Percentiles rank a stretch among this genome's conserved stretches.
Conservation (phyloP, 2,329 filamentous ascomycete genomes). For the Talaromyces marneffei region DNA sequence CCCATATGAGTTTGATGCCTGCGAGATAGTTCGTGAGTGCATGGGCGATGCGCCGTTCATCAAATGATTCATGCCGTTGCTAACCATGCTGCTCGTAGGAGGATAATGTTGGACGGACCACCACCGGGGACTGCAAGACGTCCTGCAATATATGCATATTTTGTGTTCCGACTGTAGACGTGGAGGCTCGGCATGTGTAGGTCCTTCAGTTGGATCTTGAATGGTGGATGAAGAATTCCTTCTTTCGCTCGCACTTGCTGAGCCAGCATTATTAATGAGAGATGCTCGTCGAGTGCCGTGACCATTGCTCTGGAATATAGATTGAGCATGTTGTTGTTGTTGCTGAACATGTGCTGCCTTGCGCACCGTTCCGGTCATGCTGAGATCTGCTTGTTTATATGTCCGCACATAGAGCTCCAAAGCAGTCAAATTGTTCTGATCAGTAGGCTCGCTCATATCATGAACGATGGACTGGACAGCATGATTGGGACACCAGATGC, state of each 20-base stretch:
- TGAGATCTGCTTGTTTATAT: slow-evolving; percentile 90
- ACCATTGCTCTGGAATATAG: slow-evolving; percentile 24
- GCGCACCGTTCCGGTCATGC: slow-evolving; percentile 83
- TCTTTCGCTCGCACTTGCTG: slow-evolving; percentile 22
- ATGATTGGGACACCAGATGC: slow-evolving; percentile 89
- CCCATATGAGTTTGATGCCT: slow-evolving; percentile 18
- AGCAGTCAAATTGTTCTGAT: slow-evolving; percentile 67
- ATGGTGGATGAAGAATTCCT: slow-evolving; percentile 4
- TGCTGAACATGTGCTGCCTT: slow-evolving; percentile 66
- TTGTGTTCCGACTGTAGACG: slow-evolving; percentile 21
- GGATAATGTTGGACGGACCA: slow-evolving; percentile 51
- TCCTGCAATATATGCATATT: slow-evolving; percentile 38
- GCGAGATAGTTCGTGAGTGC: slow-evolving; percentile 23
- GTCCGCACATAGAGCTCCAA: slow-evolving; percentile 81
- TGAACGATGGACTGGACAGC: slow-evolving; percentile 68
- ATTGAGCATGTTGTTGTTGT: slow-evolving; percentile 36
- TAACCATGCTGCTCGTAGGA: slow-evolving; percentile 40
- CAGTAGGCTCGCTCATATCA: slow-evolving; percentile 68
- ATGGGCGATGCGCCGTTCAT: slow-evolving; percentile 28
- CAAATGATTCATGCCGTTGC: slow-evolving; percentile 36
- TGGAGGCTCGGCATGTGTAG: slow-evolving; percentile 13
- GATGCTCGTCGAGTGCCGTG: slow-evolving; percentile 52
- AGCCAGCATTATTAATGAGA: slow-evolving; percentile 40
- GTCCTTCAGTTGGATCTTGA: slow-evolving; percentile 19
- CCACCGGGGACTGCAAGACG: slow-evolving; percentile 50